Evolutionary conservation across 2,329 filamentous ascomycete species (phyloP), one percentile per base, ranked within the genome.

Genomic region (Tympanopsis confertula): DNA sequence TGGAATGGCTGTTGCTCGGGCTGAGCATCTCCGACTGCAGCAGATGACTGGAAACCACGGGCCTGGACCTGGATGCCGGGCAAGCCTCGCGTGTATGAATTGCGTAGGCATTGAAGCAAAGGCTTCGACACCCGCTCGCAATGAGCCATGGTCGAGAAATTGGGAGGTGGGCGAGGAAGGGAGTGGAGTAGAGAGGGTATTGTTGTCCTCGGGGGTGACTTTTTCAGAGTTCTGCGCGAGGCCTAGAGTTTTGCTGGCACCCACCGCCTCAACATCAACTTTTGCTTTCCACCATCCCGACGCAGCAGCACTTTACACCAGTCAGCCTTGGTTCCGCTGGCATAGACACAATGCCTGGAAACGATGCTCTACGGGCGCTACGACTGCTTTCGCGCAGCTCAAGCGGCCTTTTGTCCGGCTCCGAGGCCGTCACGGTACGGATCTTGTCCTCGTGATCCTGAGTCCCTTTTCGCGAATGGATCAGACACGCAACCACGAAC

Each of bases 121-220:
- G 30, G 15, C 30, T 18, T 33, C 30, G 30, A 33, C 12, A 15
- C 30, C 30, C 30, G 30, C 30, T 33, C 30, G 15, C 30, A 33
- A 33, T 13, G 30, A 33, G 30, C 30, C 30, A 33, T 33, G 7
- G 30, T 33, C 7, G 30, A 13, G 30, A 7, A 18, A 17, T 33
- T 10, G 30, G 17, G 30, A 7, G 30, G 15, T 33, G 24, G 24
- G n/a, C 24, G 24, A 28, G n/a, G n/a, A 28, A n/a, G 24, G 10
- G 24, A n/a, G 10, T 10, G n/a, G 10, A 10, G 24, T 28, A n/a
- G 24, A 10, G 24, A 10, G 10, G 24, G 24, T 10, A n/a, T n/a
- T 10, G 24, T 10, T 28, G 24, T 28, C 10, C 10, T 28, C 10
- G 24, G n/a, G 24, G 7, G 22, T 26, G n/a, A 26, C n/a, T n/a